Conservation (phyloP, 371 early-diverging fungal genomes). For the Massospora cicadina region DNA sequence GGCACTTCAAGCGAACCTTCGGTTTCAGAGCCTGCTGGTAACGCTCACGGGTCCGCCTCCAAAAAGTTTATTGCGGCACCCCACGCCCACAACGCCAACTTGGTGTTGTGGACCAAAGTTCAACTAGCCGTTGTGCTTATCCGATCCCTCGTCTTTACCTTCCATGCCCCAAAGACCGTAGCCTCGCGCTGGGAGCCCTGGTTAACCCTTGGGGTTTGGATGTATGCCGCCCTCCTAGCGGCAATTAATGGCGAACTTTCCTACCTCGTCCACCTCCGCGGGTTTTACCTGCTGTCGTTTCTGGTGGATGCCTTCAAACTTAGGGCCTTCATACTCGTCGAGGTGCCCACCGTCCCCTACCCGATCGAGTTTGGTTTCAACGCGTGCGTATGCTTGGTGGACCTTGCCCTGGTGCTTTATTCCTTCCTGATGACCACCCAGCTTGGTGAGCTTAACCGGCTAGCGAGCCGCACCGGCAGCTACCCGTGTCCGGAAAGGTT, state of each 20-base stretch:
- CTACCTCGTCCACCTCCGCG: background rate
- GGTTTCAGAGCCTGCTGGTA: background rate
- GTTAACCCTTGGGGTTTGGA: background rate
- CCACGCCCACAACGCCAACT: background rate
- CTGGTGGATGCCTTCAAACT: background rate
- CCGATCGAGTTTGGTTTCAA: background rate
- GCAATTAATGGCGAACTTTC: background rate
- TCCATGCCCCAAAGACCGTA: background rate
- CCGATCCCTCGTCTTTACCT: background rate
- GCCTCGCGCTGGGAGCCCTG: background rate
- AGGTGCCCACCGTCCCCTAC: background rate
- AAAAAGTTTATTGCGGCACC: background rate
- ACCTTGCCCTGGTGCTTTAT: background rate
- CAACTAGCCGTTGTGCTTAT: background rate
- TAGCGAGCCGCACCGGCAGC: background rate
- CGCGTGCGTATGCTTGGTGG: background rate
- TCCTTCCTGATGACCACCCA: background rate
- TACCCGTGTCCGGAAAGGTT: constrained; percentile 6
- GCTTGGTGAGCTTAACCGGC: background rate
- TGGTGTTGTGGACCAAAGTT: background rate
- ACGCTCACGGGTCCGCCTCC: too few relatives aligned
- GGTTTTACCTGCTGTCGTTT: background rate
- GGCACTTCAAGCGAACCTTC: background rate
- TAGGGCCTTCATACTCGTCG: background rate
- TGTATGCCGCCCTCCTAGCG: background rate